These are phyloP conservation scores for Trametes gibbosa DNA, from an alignment of 768 basidiomycete genomes.

Conservation along the genomic window DNA sequence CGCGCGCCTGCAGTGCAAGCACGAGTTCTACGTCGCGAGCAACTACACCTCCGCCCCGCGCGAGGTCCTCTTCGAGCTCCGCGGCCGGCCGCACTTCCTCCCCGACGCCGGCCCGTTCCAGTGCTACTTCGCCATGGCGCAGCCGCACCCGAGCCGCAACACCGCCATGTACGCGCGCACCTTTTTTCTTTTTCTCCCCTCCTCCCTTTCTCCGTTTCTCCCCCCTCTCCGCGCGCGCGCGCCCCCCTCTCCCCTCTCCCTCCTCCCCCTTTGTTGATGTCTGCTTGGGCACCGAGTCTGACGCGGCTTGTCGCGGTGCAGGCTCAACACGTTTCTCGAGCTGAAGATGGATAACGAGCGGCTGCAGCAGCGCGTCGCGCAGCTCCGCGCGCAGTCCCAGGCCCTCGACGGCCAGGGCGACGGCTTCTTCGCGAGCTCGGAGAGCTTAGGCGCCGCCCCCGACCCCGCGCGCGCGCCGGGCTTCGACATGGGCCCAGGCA, in stretches of 20 bases:
- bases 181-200: not conserved
- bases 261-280: too few relatives aligned
- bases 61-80: conserved; percentile 68
- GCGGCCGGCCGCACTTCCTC: conserved; percentile 57
- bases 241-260: too few relatives aligned
- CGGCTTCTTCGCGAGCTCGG: conserved; percentile 11
- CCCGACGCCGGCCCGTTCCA: conserved; percentile 39
- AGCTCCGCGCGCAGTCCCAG: conserved; percentile 33
- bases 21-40: conserved; percentile 29
- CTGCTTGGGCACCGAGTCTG: not conserved
- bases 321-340: conserved; percentile 74
- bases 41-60: conserved; percentile 24
- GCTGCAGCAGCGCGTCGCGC: conserved; percentile 58
- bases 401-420: conserved; percentile 11
- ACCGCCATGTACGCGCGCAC: conserved; percentile 52
- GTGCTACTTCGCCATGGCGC: conserved; percentile 74
- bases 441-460: conserved; percentile 13
- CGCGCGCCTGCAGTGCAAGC: conserved; percentile 56
- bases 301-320: conserved; percentile 25
- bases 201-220: not conserved
- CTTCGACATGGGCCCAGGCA: conserved; percentile 2
- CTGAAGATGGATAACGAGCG: conserved; percentile 87
- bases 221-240: not conserved
- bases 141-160: conserved; percentile 75
- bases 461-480: conserved; percentile 3